phyloP scores from a whole-genome alignment of 345 rosid genomes.

The Hibiscus syriacus region DNA sequence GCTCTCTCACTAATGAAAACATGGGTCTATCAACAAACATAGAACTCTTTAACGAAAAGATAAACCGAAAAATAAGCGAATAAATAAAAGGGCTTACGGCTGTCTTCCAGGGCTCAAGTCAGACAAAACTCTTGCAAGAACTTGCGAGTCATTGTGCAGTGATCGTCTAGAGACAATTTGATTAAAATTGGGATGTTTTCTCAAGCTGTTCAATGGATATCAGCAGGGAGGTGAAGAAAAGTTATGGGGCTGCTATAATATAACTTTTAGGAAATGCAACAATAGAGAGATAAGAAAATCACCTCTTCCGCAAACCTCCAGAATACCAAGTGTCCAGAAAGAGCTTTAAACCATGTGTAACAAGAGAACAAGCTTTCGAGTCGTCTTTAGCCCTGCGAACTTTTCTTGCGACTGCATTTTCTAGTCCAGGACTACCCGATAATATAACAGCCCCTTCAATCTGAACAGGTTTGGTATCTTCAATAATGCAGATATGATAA shows the following conservation, averaged over 20 bases:
- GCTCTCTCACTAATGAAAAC: no score
- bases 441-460: constrained; percentile 62
- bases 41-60: background rate
- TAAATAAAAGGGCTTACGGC: constrained; percentile 40
- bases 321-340: constrained; percentile 70
- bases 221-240: background rate
- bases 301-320: constrained; percentile 82
- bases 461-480: constrained; percentile 26
- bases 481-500: background rate
- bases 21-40: no score
- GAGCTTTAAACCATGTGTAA: constrained; percentile 46
- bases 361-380: constrained; percentile 37
- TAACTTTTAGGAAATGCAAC: background rate
- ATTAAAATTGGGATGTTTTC: constrained; percentile 63
- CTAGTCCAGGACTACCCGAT: constrained; percentile 88
- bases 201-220: constrained; percentile 46
- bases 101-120: constrained; percentile 80
- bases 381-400: constrained; percentile 70
- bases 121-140: constrained; percentile 65
- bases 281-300: constrained; percentile 7
- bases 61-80: background rate
- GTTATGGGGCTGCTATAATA: background rate
- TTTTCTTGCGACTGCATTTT: constrained; percentile 45
- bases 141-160: constrained; percentile 41
- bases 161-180: constrained; percentile 47